Conservation (phyloP, 2,329 filamentous ascomycete species). For the Clathrospora elynae region DNA sequence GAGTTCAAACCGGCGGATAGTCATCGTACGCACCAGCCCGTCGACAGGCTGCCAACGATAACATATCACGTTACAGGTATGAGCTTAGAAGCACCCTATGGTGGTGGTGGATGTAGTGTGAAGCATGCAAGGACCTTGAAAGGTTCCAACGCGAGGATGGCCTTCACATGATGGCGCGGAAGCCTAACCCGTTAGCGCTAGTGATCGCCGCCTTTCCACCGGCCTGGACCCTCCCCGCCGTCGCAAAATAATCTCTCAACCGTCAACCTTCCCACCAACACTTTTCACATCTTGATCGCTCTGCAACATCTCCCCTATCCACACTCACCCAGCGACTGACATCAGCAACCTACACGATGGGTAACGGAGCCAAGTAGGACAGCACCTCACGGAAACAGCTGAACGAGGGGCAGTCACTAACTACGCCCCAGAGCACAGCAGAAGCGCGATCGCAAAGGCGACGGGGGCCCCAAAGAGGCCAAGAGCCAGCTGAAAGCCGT, state of each 20-base stretch:
- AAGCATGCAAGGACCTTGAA: background rate
- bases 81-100: background rate
- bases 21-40: too few relatives aligned
- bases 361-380: conserved; percentile 48
- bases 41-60: conserved; percentile 1
- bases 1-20: background rate
- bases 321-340: conserved; percentile 23
- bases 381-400: background rate
- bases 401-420: conserved; percentile 21
- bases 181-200: conserved; percentile 21
- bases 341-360: conserved; percentile 35
- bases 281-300: conserved; percentile 13
- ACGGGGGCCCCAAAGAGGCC: conserved; percentile 39
- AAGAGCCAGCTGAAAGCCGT: conserved; percentile 47
- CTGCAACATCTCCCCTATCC: conserved; percentile 9
- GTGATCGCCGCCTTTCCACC: conserved; percentile 15
- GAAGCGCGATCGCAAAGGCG: conserved; percentile 46
- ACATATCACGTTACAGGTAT: background rate
- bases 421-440: conserved; percentile 41
- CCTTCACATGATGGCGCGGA: conserved; percentile 22
- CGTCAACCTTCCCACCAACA: conserved; percentile 15
- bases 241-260: conserved; percentile 37
- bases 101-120: background rate
- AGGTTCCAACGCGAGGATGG: conserved; percentile 1
- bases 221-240: conserved; percentile 29